Evolutionary conservation across 2,329 filamentous ascomycete species (phyloP).

Genomic region (Amauroascus verrucosus): DNA sequence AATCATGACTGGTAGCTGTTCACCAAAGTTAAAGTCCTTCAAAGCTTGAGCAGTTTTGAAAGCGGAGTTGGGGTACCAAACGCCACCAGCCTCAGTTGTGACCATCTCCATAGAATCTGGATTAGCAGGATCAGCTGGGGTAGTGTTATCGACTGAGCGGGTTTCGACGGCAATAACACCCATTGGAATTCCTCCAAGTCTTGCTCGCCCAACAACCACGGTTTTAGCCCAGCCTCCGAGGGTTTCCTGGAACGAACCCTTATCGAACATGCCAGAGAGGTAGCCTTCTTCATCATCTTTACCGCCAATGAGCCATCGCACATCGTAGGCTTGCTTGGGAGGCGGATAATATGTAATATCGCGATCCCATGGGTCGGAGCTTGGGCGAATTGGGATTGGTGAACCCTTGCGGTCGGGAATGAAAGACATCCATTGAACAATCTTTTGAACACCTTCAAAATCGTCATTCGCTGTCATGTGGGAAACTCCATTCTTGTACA

Average conservation of each 20-base stretch:
- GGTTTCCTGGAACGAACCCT: slow-evolving; percentile 90
- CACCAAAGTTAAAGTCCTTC: slow-evolving; percentile 97
- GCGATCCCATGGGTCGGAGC: slow-evolving; percentile 80
- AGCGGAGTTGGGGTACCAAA: slow-evolving; percentile 99
- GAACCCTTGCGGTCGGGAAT: slow-evolving; percentile 91
- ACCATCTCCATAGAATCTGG: slow-evolving; percentile 97
- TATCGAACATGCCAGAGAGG: slow-evolving; percentile 87
- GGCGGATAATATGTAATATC: slow-evolving; percentile 73
- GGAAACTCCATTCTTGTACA: slow-evolving; percentile 99
- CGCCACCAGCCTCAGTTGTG: slow-evolving; percentile 87
- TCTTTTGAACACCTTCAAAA: slow-evolving; percentile 95
- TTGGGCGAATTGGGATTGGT: slow-evolving; percentile 84
- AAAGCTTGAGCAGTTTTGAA: slow-evolving; percentile 99
- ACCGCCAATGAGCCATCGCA: slow-evolving; percentile 84
- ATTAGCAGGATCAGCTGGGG: slow-evolving; percentile 92
- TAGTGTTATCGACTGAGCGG: slow-evolving; percentile 91
- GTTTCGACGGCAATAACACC: slow-evolving; percentile 97
- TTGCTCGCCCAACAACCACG: slow-evolving; percentile 90
- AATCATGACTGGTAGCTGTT: slow-evolving; percentile 97
- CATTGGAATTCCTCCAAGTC: slow-evolving; percentile 92
- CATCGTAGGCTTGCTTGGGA: slow-evolving; percentile 79
- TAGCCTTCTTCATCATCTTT: slow-evolving; percentile 71
- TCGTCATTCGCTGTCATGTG: slow-evolving; percentile 98
- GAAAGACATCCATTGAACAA: slow-evolving; percentile 96
- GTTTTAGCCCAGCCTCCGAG: slow-evolving; percentile 96